Base-by-base conservation (phyloP, 768 basidiomycete species). In the Termitomyces sp. region DNA sequence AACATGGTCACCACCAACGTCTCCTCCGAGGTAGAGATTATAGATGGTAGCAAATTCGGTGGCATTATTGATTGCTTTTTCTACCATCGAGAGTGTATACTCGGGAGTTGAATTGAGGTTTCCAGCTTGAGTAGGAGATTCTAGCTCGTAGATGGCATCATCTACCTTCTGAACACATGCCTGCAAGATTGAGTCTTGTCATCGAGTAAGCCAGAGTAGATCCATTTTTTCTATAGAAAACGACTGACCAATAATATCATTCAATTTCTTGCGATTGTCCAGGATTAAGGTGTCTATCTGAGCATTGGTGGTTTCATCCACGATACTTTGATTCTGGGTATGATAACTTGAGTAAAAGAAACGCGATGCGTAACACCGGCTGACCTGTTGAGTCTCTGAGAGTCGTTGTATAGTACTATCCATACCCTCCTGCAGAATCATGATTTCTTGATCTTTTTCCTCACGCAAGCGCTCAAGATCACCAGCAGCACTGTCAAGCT, bases 41-140 rank as follows among this genome's bases (percentile, higher is more conserved):
- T 93, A 98, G 56, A 94, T 79, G 17, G 89, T 91, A 10, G 96
- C 97, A 66, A 99, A 98, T 66, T 99, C 96, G 46, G 86, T 98
- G 16, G 95, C 93, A 64, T 90, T 96, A 69, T 91, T 95, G 68
- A 89, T 75, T 1, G 94, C 89, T 74, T 98, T 98, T 71, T 99
- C 97, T 66, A 98, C 93, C 89, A 98, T 95, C 1, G 97, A 97
- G 17, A 98, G 77, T 1, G 94, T 96, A 69, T 98, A 98, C 69
- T 98, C 96, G 3, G 97, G 97, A 0, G 97, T 98, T n/a, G 96
- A 93, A 67, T 91, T 96, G 63, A 88, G 81, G 72, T 98, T 98
- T 37, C 96, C 97, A 4, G 89, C 89, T 65, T 94, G 91, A 40
- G 91, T 89, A 2, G 94, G 93, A 3, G 97, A 97, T 71, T 99